These are phyloP conservation scores for Phytophthora pini DNA, from an alignment of 352 stramenopile genomes.

Conservation along the genomic window DNA sequence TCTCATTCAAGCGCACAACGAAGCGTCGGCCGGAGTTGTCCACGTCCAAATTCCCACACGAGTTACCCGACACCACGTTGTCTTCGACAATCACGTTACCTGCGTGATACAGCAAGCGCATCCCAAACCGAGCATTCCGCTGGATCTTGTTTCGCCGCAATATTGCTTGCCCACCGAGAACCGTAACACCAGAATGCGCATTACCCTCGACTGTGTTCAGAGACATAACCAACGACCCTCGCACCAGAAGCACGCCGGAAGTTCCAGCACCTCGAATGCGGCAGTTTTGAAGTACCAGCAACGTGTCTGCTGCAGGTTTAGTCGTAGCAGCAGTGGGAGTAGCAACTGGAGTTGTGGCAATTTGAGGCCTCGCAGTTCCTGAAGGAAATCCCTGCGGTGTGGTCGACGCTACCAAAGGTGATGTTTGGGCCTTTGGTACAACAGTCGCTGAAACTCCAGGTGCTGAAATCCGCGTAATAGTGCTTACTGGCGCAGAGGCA, in stretches of 20 bases:
- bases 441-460: constrained; percentile 3
- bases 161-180: constrained; percentile 65
- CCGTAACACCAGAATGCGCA: constrained; percentile 60
- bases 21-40: constrained; percentile 81
- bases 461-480: constrained; percentile 11
- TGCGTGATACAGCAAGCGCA: constrained; percentile 74
- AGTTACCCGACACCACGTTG: constrained; percentile 68
- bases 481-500: background rate
- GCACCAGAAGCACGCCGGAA: constrained; percentile 64
- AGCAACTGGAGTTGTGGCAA: background rate
- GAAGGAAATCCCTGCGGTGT: background rate
- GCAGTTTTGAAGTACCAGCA: constrained; percentile 65
- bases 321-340: background rate
- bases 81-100: constrained; percentile 79
- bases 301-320: constrained; percentile 29
- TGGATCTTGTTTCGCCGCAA: constrained; percentile 71
- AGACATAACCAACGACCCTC: constrained; percentile 65
- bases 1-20: constrained; percentile 80
- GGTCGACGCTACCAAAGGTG: background rate
- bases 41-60: constrained; percentile 76
- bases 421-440: background rate
- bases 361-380: background rate
- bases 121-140: constrained; percentile 71
- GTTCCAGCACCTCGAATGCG: constrained; percentile 61
- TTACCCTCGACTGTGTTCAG: constrained; percentile 66